Conservation (phyloP, 176 grass and related monocot species). For the Raddia distichophylla region DNA sequence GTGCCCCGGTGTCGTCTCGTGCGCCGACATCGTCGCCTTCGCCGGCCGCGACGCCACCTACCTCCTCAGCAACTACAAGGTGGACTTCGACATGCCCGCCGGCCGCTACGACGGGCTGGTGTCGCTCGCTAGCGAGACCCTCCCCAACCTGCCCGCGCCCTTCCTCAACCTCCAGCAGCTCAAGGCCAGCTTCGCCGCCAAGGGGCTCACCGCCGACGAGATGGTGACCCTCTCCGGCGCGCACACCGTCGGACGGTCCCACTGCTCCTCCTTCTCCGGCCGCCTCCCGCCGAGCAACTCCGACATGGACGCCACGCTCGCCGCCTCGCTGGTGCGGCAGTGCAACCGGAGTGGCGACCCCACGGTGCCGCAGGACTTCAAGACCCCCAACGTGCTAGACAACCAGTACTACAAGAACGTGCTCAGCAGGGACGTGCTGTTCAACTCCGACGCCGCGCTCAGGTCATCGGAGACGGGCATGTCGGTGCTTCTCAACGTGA, state of each 20-base stretch:
- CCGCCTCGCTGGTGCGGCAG: background rate
- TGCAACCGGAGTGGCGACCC: constrained; percentile 17
- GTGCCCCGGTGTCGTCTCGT: constrained; percentile 48
- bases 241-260: constrained; percentile 23
- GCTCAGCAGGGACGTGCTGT: constrained; percentile 26
- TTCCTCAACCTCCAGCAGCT: background rate
- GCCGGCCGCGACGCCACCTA: constrained; percentile 45
- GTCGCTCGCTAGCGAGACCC: background rate
- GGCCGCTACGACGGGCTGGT: constrained; percentile 48
- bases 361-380: constrained; percentile 34
- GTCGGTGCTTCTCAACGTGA: background rate
- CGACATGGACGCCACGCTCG: constrained; percentile 27
- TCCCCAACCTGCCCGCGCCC: constrained; percentile 26
- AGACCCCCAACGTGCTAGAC: constrained; percentile 40
- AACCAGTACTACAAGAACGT: constrained; percentile 55
- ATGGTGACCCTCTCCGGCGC: constrained; percentile 44
- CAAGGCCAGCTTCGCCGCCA: constrained; percentile 32
- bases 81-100: constrained; percentile 43
- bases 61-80: background rate
- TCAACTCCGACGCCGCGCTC: constrained; percentile 51
- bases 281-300: background rate
- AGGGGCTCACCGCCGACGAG: constrained; percentile 38
- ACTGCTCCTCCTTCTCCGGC: constrained; percentile 44
- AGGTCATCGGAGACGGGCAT: background rate
- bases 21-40: constrained; percentile 56